A percentile compares a stretch with the other conserved stretches of the same genome.
These are phyloP conservation scores for Trichoderma sp. DNA, from an alignment of 2,329 filamentous ascomycete genomes.

Conservation along the genomic window DNA sequence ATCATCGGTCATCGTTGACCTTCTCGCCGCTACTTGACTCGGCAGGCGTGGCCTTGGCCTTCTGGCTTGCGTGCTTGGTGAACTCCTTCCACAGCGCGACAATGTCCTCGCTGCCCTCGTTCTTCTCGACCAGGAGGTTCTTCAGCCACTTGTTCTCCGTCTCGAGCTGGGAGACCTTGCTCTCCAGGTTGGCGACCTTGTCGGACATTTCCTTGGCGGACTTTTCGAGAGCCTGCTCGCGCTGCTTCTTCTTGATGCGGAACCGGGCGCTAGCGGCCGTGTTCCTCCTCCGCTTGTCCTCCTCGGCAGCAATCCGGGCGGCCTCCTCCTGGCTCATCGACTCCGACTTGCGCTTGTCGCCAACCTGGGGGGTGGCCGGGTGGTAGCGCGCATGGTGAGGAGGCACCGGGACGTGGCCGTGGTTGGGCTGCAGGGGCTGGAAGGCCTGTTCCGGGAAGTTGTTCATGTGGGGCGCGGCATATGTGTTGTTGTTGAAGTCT, in stretches of 20 bases:
- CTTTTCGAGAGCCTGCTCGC: conserved; percentile 81
- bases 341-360: conserved; percentile 53
- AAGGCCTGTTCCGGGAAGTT: conserved; percentile 45
- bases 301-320: conserved; percentile 74
- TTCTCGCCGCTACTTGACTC: conserved; percentile 32
- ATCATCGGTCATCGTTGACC: conserved; percentile 24
- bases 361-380: conserved; percentile 38
- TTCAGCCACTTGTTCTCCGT: conserved; percentile 83
- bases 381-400: conserved; percentile 44
- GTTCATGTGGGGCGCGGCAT: conserved; percentile 54
- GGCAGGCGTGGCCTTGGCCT: conserved; percentile 37
- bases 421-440: conserved; percentile 57
- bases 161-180: conserved; percentile 74
- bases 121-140: conserved; percentile 80
- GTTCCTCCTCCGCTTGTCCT: conserved; percentile 87
- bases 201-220: conserved; percentile 82
- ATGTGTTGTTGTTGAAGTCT: conserved; percentile 55
- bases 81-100: conserved; percentile 56
- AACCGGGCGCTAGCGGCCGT: conserved; percentile 87
- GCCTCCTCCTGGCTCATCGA: conserved; percentile 67
- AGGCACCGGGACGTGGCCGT: conserved; percentile 46
- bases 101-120: conserved; percentile 62
- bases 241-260: conserved; percentile 94
- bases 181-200: conserved; percentile 73
- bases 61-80: conserved; percentile 43